A percentile compares a stretch with the other conserved stretches of the same genome.
These are phyloP conservation scores for Limnanthes douglasii DNA, from an alignment of 345 rosid species.

Conservation along the genomic window DNA sequence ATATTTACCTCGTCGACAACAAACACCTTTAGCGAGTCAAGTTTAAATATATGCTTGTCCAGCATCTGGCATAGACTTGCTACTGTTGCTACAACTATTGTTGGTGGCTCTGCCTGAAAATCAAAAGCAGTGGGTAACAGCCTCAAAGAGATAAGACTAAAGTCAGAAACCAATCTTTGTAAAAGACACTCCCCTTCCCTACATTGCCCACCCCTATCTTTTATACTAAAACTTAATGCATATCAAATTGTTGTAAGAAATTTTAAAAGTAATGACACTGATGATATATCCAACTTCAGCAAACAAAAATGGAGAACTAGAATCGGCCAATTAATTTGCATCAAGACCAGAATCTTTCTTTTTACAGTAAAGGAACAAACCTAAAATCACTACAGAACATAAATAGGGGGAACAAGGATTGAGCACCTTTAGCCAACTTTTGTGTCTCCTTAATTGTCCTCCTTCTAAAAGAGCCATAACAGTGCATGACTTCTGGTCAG, in stretches of 20 bases:
- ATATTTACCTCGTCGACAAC: conserved; percentile 75
- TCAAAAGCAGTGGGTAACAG: conserved; percentile 3
- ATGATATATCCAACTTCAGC: no score
- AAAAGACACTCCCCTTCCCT: neutral
- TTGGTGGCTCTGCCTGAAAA: conserved; percentile 90
- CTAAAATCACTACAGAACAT: neutral
- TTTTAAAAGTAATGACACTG: neutral
- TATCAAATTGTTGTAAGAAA: neutral
- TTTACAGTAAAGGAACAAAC: neutral
- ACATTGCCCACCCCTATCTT: neutral
- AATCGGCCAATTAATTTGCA: neutral
- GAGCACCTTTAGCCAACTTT: conserved; percentile 78
- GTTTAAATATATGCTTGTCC: conserved; percentile 58
- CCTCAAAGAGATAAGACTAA: conserved; percentile 1
- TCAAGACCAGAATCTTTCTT: neutral
- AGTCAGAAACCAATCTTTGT: neutral
- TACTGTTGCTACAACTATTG: conserved; percentile 72
- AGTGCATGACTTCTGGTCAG: conserved; percentile 38
- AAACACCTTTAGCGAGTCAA: conserved; percentile 52
- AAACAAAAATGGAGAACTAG: neutral
- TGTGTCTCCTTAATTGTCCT: conserved; percentile 68
- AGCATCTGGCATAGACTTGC: conserved; percentile 78
- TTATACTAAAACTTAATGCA: neutral
- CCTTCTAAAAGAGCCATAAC: conserved; percentile 93
- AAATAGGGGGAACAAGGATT: neutral